Conservation (phyloP, 2,329 filamentous ascomycete species). For the Sclerotinia glacialis region DNA sequence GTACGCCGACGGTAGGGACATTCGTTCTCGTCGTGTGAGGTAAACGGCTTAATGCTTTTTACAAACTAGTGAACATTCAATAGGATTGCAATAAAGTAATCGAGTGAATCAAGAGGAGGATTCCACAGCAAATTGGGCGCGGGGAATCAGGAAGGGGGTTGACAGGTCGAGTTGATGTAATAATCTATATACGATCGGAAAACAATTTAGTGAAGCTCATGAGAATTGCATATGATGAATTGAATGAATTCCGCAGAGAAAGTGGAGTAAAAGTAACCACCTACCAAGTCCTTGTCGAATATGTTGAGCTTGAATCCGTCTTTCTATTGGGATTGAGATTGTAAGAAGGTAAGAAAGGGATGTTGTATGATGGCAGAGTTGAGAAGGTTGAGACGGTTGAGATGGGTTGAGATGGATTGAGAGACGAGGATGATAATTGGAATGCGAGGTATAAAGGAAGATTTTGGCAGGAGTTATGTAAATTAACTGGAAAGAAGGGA, state of each 20-base stretch:
- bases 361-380: not conserved
- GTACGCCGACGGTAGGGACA: constrained; percentile 55
- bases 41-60: constrained; percentile 18
- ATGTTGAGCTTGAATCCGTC: constrained; percentile 2
- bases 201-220: constrained; percentile 13
- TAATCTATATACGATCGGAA: constrained; percentile 10
- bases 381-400: not conserved
- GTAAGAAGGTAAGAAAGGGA: not conserved
- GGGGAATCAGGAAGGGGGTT: not conserved
- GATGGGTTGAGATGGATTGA: no score
- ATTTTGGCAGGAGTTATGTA: not conserved
- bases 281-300: constrained; percentile 4
- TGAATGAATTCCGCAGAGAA: constrained; percentile 1
- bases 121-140: constrained; percentile 13
- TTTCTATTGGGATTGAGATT: not conserved
- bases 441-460: not conserved
- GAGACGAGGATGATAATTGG: not conserved
- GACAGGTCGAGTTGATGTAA: not conserved
- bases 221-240: not conserved
- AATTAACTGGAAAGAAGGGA: constrained; percentile 1
- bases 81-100: not conserved
- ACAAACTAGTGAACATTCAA: constrained; percentile 9
- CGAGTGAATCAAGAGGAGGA: constrained; percentile 3
- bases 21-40: constrained; percentile 32
- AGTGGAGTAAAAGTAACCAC: constrained; percentile 3